Percentiles rank a stretch among this genome's conserved stretches.
These are phyloP conservation scores for Haematococcus lacustris DNA, from an alignment of 139 green algal genomes.

Conservation along the genomic window DNA sequence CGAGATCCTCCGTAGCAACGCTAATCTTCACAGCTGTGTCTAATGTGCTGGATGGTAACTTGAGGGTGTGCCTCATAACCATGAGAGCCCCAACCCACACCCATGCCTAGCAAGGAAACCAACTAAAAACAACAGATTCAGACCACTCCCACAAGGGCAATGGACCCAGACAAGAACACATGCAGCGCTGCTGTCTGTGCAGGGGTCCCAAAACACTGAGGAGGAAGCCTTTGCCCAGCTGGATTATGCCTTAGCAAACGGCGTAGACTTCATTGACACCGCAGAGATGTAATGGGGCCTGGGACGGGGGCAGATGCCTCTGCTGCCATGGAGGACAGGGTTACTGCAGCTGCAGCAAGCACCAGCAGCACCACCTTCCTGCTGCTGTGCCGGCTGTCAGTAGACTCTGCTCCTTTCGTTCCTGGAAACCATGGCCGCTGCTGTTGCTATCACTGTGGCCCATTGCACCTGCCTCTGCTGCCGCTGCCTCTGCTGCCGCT, in stretches of 20 bases:
- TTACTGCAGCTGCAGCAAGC: too few species aligned
- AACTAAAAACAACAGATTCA: neutral
- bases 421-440: too few species aligned
- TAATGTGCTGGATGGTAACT: neutral
- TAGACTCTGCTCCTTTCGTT: too few species aligned
- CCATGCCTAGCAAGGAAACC: neutral
- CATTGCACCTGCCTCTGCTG: too few species aligned
- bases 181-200: neutral
- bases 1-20: neutral
- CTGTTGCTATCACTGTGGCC: too few species aligned
- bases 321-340: too few species aligned
- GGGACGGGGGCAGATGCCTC: too few species aligned
- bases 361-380: too few species aligned
- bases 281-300: constrained; percentile 49
- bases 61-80: neutral
- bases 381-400: too few species aligned
- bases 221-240: constrained; percentile 48
- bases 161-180: neutral
- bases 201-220: constrained; percentile 41
- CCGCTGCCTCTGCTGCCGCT: too few species aligned
- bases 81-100: neutral
- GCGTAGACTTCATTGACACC: constrained; percentile 65
- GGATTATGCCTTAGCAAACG: constrained; percentile 37
- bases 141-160: neutral
- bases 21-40: neutral